A percentile compares a stretch with the other conserved stretches of the same genome.
phyloP scores from a whole-genome alignment of 257 asterid genomes.

The Prunella vulgaris region DNA sequence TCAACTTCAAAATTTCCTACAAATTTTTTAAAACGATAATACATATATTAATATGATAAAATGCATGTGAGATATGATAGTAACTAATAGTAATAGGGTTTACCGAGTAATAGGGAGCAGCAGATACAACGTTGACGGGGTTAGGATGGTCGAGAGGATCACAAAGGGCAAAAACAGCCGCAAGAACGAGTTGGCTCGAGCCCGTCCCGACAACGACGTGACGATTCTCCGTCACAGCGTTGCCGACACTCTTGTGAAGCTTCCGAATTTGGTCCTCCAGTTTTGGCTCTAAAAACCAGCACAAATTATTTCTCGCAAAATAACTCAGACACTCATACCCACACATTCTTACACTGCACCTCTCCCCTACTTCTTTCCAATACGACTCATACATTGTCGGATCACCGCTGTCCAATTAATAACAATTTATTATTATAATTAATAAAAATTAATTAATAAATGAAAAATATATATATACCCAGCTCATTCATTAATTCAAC shows the following conservation, averaged over 20 bases:
- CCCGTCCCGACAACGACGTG: conserved; percentile 70
- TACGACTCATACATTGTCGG: conserved; percentile 44
- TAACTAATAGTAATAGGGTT: background rate
- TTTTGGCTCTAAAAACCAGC: conserved; percentile 83
- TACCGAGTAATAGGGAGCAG: conserved; percentile 77
- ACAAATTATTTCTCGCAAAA: conserved; percentile 36
- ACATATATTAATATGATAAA: no score
- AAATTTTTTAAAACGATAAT: no score
- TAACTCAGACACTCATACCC: conserved; percentile 65
- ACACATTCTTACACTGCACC: conserved; percentile 25
- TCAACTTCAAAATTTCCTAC: no score
- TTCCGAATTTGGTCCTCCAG: conserved; percentile 55
- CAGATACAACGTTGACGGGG: conserved; percentile 61
- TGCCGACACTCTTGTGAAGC: conserved; percentile 53
- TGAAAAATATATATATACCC: no score
- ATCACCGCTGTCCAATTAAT: conserved; percentile 33
- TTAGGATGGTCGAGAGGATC: conserved; percentile 27
- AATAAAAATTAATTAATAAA: no score
- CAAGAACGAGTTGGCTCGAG: conserved; percentile 76
- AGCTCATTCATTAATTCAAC: no score
- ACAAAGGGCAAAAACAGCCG: conserved; percentile 63
- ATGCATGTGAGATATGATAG: no score
- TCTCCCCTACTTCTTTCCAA: conserved; percentile 33
- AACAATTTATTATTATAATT: no score
- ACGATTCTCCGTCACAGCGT: conserved; percentile 48